Percentiles rank a stretch among this genome's conserved stretches.
These are phyloP conservation scores for Penicillium pulvis DNA, from an alignment of 495 filamentous ascomycete species.

Conservation along the genomic window DNA sequence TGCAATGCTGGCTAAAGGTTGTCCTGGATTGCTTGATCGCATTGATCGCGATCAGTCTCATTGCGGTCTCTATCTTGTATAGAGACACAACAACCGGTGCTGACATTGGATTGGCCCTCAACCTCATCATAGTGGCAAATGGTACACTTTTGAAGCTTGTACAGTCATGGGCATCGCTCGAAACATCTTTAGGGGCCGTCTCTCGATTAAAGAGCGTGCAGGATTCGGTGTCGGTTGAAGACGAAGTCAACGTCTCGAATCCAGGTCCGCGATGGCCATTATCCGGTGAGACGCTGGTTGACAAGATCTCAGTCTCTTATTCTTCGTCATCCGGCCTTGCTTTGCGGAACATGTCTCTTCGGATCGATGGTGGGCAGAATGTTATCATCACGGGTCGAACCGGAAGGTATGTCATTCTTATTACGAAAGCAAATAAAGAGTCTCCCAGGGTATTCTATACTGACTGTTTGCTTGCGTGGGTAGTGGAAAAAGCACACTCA, in stretches of 20 bases:
- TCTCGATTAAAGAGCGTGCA: slow-evolving; percentile 9
- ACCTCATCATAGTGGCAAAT: slow-evolving; percentile 21
- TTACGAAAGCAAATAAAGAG: background rate
- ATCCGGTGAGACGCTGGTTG: background rate
- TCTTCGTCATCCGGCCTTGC: background rate
- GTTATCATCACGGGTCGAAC: slow-evolving; percentile 6
- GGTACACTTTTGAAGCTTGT: slow-evolving; percentile 36
- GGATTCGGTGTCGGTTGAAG: slow-evolving; percentile 2
- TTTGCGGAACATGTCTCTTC: background rate
- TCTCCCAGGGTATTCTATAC: background rate
- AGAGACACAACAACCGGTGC: slow-evolving; percentile 21
- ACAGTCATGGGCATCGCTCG: slow-evolving; percentile 39
- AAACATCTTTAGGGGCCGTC: slow-evolving; percentile 25
- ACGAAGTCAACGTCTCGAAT: background rate
- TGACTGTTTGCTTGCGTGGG: background rate
- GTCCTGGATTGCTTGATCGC: slow-evolving; percentile 49
- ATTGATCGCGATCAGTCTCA: slow-evolving; percentile 31
- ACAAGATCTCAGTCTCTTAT: slow-evolving; percentile 1
- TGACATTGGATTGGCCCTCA: slow-evolving; percentile 36
- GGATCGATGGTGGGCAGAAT: background rate
- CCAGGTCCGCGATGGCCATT: slow-evolving; percentile 6
- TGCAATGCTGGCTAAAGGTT: slow-evolving; percentile 55
- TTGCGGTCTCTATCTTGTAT: slow-evolving; percentile 18
- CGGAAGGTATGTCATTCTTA: slow-evolving; percentile 2
- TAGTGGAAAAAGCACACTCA: slow-evolving; percentile 10